A percentile compares a stretch with the other conserved stretches of the same genome.
These are phyloP conservation scores for Kondoa subrosea DNA, from an alignment of 768 basidiomycete species.

Conservation along the genomic window DNA sequence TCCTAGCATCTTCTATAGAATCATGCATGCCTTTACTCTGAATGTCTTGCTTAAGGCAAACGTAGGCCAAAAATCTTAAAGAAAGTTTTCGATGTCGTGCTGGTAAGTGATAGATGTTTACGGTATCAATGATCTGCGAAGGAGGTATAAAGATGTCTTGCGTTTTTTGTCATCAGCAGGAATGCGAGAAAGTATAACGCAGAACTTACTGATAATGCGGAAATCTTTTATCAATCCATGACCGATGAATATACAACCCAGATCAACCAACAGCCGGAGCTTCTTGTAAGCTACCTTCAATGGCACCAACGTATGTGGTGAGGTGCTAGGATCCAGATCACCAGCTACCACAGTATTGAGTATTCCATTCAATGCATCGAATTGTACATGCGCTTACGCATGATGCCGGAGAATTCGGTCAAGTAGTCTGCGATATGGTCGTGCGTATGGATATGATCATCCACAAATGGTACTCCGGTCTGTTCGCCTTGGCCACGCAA, in stretches of 20 bases:
- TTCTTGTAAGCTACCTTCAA: constrained; percentile 99
- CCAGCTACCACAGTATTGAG: constrained; percentile 46
- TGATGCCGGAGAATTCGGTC: constrained; percentile 91
- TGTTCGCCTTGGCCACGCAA: constrained; percentile 65
- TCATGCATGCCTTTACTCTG: constrained; percentile 78
- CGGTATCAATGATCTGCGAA: constrained; percentile 88
- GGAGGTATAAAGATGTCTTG: constrained; percentile 90
- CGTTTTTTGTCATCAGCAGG: neutral
- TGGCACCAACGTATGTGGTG: constrained; percentile 76
- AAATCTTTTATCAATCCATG: constrained; percentile 96
- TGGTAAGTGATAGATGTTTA: constrained; percentile 80
- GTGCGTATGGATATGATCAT: constrained; percentile 93
- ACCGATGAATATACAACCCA: constrained; percentile 90
- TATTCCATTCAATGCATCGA: neutral
- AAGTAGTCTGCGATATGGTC: constrained; percentile 90
- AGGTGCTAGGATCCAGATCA: constrained; percentile 69
- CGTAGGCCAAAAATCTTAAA: constrained; percentile 84
- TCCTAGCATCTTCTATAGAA: constrained; percentile 91
- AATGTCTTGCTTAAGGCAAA: constrained; percentile 74
- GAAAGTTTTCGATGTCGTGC: constrained; percentile 72
- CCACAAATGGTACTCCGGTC: constrained; percentile 80
- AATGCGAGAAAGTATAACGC: no score
- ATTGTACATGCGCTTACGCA: constrained; percentile 47
- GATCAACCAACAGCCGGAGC: constrained; percentile 73
- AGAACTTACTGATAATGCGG: constrained; percentile 76